Evolutionary conservation across 495 filamentous ascomycete genomes (phyloP).

Genomic region (Talaromyces liani): DNA sequence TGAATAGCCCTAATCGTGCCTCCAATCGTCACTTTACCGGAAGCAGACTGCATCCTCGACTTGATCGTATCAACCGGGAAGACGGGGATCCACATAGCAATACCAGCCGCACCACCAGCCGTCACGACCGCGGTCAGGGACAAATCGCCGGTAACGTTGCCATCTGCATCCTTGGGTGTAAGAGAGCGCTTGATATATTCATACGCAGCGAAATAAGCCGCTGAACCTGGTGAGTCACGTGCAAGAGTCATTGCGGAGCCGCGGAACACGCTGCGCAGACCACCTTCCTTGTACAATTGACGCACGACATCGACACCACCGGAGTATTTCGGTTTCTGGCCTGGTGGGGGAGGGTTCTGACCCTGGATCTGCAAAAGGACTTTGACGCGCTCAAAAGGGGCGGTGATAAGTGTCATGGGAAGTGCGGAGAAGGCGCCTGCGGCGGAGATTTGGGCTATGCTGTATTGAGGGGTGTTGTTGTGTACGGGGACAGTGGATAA

Average conservation of each 20-base stretch:
- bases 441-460: constrained; percentile 79
- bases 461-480: constrained; percentile 55
- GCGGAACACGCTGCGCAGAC: constrained; percentile 83
- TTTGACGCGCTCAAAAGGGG: constrained; percentile 97
- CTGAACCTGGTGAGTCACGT: constrained; percentile 84
- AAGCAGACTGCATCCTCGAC: constrained; percentile 83
- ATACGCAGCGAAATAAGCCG: constrained; percentile 96
- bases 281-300: constrained; percentile 88
- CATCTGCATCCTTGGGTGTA: constrained; percentile 77
- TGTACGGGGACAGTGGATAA: constrained; percentile 55
- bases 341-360: constrained; percentile 74
- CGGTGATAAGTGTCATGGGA: constrained; percentile 95
- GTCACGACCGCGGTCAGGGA: constrained; percentile 75
- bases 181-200: constrained; percentile 85
- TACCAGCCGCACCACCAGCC: constrained; percentile 83
- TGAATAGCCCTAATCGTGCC: constrained; percentile 75
- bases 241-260: constrained; percentile 87
- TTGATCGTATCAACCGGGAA: constrained; percentile 98
- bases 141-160: constrained; percentile 60
- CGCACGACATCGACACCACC: constrained; percentile 90
- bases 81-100: constrained; percentile 99
- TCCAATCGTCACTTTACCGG: constrained; percentile 76
- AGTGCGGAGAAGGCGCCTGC: constrained; percentile 98
- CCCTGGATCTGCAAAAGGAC: constrained; percentile 97
- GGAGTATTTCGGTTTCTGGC: constrained; percentile 87